Percentiles rank a stretch among this genome's conserved stretches.
phyloP scores from a whole-genome alignment of 1,284 basidiomycete genomes.

The Sanghuangporus baumii region DNA sequence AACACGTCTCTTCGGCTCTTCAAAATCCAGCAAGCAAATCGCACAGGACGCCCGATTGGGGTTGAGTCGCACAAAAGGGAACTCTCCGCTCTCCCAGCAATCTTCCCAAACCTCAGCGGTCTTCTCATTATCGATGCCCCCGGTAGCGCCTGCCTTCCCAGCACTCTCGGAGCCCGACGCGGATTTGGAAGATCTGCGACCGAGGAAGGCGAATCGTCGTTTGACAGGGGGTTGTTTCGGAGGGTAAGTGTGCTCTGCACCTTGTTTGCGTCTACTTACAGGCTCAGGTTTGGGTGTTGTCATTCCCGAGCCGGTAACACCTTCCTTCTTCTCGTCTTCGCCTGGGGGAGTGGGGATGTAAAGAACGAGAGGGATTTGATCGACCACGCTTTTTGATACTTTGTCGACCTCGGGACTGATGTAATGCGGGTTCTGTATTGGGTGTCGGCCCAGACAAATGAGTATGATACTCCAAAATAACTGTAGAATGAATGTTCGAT shows the following conservation, averaged over 20 bases:
- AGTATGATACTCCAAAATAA: constrained; percentile 70
- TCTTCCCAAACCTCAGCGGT: constrained; percentile 40
- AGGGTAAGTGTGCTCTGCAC: constrained; percentile 39
- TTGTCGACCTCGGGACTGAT: constrained; percentile 75
- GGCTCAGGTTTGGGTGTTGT: constrained; percentile 35
- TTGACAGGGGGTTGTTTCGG: constrained; percentile 38
- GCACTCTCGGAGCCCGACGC: constrained; percentile 12
- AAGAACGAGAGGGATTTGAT: constrained; percentile 72
- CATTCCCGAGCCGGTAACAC: constrained; percentile 20
- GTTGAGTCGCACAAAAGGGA: constrained; percentile 65
- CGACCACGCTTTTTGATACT: constrained; percentile 60
- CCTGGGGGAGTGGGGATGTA: constrained; percentile 76
- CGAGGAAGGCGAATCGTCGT: constrained; percentile 23
- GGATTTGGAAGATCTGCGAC: constrained; percentile 2
- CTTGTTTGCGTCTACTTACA: constrained; percentile 27
- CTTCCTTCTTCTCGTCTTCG: constrained; percentile 25
- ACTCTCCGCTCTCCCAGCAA: constrained; percentile 46
- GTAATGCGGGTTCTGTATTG: constrained; percentile 59
- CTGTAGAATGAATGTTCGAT: constrained; percentile 32
- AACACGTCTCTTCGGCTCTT: constrained; percentile 50
- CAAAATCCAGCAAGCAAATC: constrained; percentile 78
- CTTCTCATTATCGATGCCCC: constrained; percentile 17
- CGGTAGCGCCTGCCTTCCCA: constrained; percentile 25
- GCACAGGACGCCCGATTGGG: constrained; percentile 77
- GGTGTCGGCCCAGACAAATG: constrained; percentile 71